These are phyloP conservation scores for Papiliotrema terrestris DNA, from an alignment of 1,284 basidiomycete genomes.

Conservation along the genomic window DNA sequence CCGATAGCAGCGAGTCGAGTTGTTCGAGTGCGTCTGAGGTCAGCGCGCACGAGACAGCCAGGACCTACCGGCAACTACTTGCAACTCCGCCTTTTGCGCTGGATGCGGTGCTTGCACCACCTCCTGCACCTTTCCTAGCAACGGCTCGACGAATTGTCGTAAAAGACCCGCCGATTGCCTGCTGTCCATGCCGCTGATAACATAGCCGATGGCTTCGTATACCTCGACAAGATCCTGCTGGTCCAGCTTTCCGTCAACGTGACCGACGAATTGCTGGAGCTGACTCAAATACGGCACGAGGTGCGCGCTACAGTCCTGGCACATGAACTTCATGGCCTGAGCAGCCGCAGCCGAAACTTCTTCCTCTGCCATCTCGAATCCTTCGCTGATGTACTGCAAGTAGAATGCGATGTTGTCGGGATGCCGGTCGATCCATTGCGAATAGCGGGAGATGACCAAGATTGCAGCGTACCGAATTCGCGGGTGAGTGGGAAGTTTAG, in stretches of 20 bases:
- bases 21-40: constrained; percentile 77
- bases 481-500: constrained; percentile 84
- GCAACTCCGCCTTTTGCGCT: constrained; percentile 61
- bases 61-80: constrained; percentile 63
- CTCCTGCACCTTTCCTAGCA: constrained; percentile 52
- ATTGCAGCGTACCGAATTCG: constrained; percentile 92
- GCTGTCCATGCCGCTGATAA: constrained; percentile 83
- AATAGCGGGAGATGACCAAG: constrained; percentile 92
- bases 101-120: constrained; percentile 31
- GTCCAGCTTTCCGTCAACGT: constrained; percentile 68
- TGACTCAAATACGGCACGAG: constrained; percentile 88
- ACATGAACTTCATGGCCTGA: constrained; percentile 93
- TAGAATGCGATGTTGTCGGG: constrained; percentile 81
- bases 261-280: constrained; percentile 80
- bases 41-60: neutral
- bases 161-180: constrained; percentile 80
- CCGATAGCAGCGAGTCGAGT: constrained; percentile 77
- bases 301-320: constrained; percentile 95
- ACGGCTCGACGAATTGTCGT: constrained; percentile 68
- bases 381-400: constrained; percentile 85
- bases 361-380: constrained; percentile 74
- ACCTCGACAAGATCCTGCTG: constrained; percentile 89
- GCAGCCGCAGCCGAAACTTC: constrained; percentile 92
- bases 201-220: constrained; percentile 91
- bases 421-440: constrained; percentile 92